Evolutionary conservation across 352 stramenopile species (phyloP).

Genomic region (Pythium aphanidermatum): DNA sequence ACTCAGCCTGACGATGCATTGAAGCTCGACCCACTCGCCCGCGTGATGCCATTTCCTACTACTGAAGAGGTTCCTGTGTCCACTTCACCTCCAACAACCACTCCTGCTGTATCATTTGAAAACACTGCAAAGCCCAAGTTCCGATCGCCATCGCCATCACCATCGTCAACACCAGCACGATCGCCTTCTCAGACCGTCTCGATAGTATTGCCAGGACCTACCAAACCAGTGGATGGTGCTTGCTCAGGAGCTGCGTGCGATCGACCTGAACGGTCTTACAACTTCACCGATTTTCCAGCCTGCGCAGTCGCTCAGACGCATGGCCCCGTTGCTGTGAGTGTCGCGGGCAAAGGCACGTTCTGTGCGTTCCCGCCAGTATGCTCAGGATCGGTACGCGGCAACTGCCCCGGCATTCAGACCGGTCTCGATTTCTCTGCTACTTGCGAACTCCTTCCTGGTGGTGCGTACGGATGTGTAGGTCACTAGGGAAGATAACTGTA

Average conservation of each 20-base stretch:
- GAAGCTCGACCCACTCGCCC: constrained; percentile 3
- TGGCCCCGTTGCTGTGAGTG: constrained; percentile 9
- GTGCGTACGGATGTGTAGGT: constrained; percentile 11
- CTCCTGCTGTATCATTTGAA: too few relatives aligned
- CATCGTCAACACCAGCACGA: too few relatives aligned
- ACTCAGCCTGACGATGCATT: neutral
- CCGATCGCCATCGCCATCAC: too few relatives aligned
- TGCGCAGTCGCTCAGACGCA: constrained; percentile 1
- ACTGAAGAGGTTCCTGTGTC: too few relatives aligned
- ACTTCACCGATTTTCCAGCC: neutral
- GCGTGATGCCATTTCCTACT: neutral
- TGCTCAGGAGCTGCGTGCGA: too few relatives aligned
- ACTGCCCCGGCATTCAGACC: constrained; percentile 13
- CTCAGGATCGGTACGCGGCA: neutral
- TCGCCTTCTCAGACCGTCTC: too few relatives aligned
- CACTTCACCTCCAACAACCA: too few relatives aligned
- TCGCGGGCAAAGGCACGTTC: constrained; percentile 15
- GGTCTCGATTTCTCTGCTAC: neutral
- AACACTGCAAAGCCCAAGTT: too few relatives aligned
- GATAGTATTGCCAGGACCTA: too few relatives aligned
- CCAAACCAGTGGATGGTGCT: too few relatives aligned
- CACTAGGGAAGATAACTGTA: neutral
- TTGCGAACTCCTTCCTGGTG: constrained; percentile 2
- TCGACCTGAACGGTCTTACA: neutral
- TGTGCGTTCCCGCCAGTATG: constrained; percentile 13